Evolutionary conservation across 1,284 basidiomycete genomes (phyloP), one percentile per base, ranked within the genome.

Genomic region (Crepidotus sp.): DNA sequence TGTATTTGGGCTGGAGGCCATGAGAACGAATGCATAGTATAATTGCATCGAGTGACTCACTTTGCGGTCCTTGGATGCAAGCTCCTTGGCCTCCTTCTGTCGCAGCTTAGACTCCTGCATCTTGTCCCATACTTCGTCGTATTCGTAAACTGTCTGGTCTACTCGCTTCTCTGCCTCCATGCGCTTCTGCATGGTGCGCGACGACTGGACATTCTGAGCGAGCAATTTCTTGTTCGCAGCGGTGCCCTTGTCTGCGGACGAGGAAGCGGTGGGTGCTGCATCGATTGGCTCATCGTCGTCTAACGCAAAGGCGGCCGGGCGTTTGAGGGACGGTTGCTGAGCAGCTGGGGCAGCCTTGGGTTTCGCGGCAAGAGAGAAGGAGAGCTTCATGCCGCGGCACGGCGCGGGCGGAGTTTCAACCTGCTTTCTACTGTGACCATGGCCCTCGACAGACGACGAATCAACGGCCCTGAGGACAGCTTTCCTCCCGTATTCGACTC

Each of bases 71-170:
- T 76, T 78, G 14, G 77, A 58, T 51, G 86, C 85, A 9, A 66
- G 66, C 53, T 88, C 83, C 60, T 89, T 91, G 1, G 68, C 71
- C 57, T 77, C 75, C 58, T 91, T 86, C 58, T 83, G 81, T 46
- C 69, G 68, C 50, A 70, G 69, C 63, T 93, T 90, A 1, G 81
- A 83, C 50, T 82, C 76, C 66, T 98, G 94, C 83, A 99, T 97
- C 54, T 76, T 77, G 57, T 99, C 96, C 76, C 86, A 98, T 5
- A 98, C 83, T 59, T 89, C 88, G 59, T 99, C 96, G 58, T 99
- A 99, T 64, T 97, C 83, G 62, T 87, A 98, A 7, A 96, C 85
- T 3, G 82, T 85, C 34, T 75, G 62, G 58, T 98, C 96, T 3
- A 93, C 67, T 52, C 73, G 71, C 65, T 81, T 76, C 58, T 93